A percentile compares a stretch with the other conserved stretches of the same genome.
Evolutionary conservation across 2,329 filamentous ascomycete species (phyloP).

Genomic region (Metarhizium brunneum): DNA sequence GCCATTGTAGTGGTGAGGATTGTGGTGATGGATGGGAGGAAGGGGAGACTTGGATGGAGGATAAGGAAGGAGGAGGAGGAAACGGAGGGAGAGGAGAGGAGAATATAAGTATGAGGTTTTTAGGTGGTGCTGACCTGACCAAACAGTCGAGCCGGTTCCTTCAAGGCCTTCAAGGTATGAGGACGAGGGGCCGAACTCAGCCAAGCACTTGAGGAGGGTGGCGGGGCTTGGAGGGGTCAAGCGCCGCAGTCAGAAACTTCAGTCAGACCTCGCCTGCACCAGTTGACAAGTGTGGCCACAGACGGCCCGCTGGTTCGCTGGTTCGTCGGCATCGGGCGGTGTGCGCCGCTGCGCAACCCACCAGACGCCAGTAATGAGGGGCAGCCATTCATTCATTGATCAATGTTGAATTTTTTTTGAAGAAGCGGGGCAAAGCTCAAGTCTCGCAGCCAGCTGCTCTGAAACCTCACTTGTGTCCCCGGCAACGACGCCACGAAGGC

Average conservation of each 20-base stretch:
- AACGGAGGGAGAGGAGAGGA: not conserved
- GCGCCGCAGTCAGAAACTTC: not conserved
- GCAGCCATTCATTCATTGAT: not conserved
- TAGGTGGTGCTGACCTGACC: conserved; percentile 5
- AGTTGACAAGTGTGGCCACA: not conserved
- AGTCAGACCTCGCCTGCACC: not conserved
- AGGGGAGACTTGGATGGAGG: conserved; percentile 9
- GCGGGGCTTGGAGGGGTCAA: conserved; percentile 3
- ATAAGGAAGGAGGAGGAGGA: conserved; percentile 10
- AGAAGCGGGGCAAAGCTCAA: not conserved
- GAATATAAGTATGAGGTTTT: conserved; percentile 12
- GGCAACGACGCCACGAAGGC: too few relatives aligned
- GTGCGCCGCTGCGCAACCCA: not conserved
- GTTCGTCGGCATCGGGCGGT: conserved; percentile 6
- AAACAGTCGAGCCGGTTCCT: too few relatives aligned
- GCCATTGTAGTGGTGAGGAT: conserved; percentile 37
- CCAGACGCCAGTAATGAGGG: conserved; percentile 1
- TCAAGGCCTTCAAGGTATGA: not conserved
- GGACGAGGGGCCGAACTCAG: not conserved
- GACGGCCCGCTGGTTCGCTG: conserved; percentile 3
- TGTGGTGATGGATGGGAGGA: conserved; percentile 6
- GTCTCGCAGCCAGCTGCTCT: too few relatives aligned
- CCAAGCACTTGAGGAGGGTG: not conserved
- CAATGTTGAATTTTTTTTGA: not conserved
- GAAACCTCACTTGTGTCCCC: too few relatives aligned